phyloP scores from a whole-genome alignment of 352 stramenopile genomes.

The Globisporangium paroecandrum region DNA sequence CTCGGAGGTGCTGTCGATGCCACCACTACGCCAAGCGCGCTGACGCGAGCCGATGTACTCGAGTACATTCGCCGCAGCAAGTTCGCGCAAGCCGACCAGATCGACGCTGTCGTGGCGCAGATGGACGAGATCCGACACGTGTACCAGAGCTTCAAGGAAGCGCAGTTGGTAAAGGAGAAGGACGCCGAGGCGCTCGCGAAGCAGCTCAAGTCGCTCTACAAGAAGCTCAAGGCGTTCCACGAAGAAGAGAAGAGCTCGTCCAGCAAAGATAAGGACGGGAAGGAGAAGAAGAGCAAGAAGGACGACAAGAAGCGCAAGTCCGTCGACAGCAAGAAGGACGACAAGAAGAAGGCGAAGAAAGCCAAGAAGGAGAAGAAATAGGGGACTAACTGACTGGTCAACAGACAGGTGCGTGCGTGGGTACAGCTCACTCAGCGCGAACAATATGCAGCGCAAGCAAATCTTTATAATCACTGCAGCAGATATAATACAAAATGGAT shows the following conservation, averaged over 20 bases:
- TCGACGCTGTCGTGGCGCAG: conserved; percentile 31
- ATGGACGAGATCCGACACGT: conserved; percentile 35
- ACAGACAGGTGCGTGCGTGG: not conserved
- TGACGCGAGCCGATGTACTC: conserved; percentile 39
- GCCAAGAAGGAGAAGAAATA: conserved; percentile 65
- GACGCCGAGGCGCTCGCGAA: conserved; percentile 43
- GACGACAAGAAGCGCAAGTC: conserved; percentile 50
- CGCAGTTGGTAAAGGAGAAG: conserved; percentile 29
- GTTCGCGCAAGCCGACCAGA: conserved; percentile 52
- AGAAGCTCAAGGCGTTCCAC: conserved; percentile 86
- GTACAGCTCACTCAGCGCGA: not conserved
- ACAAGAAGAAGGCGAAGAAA: conserved; percentile 72
- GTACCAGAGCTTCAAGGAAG: conserved; percentile 33
- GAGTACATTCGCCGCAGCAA: conserved; percentile 72
- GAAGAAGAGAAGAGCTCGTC: conserved; percentile 34
- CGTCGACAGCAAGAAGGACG: conserved; percentile 37
- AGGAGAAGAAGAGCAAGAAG: conserved; percentile 60
- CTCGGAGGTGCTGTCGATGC: conserved; percentile 31
- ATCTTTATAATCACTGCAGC: conserved; percentile 33
- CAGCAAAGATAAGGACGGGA: conserved; percentile 41
- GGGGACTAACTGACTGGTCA: conserved; percentile 32
- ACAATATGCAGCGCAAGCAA: not conserved
- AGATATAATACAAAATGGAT: not conserved
- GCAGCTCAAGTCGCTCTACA: conserved; percentile 82
- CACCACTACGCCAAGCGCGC: conserved; percentile 18